Conservation (phyloP, 2,329 filamentous ascomycete species). For the Penicillium oxalicum region DNA sequence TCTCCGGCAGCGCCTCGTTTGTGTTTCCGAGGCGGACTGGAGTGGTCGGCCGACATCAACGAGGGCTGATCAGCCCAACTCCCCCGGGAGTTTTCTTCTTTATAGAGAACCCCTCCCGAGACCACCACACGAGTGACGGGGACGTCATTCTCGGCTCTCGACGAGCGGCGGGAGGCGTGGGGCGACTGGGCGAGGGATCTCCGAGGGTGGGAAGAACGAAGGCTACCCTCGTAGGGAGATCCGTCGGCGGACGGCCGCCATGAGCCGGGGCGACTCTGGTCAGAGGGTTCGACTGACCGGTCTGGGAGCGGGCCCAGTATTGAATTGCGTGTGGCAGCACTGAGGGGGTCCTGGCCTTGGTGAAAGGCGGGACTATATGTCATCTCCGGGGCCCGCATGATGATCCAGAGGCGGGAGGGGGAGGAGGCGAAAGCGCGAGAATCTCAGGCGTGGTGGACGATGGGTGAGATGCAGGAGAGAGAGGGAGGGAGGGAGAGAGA, state of each 20-base stretch:
- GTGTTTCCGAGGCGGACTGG: slow-evolving; percentile 20
- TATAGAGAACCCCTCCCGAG: slow-evolving; percentile 21
- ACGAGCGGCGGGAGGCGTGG: slow-evolving; percentile 19
- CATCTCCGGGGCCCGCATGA: slow-evolving; percentile 33
- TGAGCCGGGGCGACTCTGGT: slow-evolving; percentile 7
- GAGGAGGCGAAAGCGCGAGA: too few species aligned
- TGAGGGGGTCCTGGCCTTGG: slow-evolving; percentile 24
- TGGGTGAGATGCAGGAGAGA: too few species aligned
- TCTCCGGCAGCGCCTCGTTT: slow-evolving; percentile 26
- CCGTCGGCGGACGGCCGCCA: slow-evolving; percentile 12
- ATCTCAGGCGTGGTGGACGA: too few species aligned
- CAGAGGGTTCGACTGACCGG: slow-evolving; percentile 17
- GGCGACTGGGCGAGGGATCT: slow-evolving; percentile 19
- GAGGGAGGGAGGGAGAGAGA: slow-evolving; percentile 4
- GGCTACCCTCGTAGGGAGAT: slow-evolving; percentile 13
- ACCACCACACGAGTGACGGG: slow-evolving; percentile 22
- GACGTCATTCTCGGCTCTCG: slow-evolving; percentile 19
- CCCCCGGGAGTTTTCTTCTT: slow-evolving; percentile 26
- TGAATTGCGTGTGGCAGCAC: slow-evolving; percentile 17
- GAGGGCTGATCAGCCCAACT: slow-evolving; percentile 33
- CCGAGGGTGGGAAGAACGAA: slow-evolving; percentile 22
- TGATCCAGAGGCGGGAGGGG: slow-evolving; percentile 11
- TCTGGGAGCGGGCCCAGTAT: slow-evolving; percentile 17
- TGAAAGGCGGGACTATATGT: slow-evolving; percentile 32
- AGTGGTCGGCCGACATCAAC: slow-evolving; percentile 30